Base-by-base conservation (phyloP, 106 monocot genomes). In the Platanthera zijinensis region DNA sequence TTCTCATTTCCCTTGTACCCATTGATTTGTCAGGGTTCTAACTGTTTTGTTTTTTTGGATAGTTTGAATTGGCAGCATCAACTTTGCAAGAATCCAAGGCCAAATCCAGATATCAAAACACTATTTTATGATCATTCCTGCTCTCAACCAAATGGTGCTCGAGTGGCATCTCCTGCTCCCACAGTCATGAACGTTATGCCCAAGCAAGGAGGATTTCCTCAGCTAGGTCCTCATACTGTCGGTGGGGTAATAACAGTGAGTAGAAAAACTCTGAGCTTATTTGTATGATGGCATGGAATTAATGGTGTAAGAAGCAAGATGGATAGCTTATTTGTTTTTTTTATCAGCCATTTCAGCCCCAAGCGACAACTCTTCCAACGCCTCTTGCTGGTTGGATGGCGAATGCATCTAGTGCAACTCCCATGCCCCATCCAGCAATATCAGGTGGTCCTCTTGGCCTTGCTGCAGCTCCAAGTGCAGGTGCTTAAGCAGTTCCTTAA, bases 51-150 rank as follows among this genome's bases (percentile, higher is more conserved):
- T 47, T 68, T 53, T 47, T 68, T 61, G 57, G 22, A 62, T 82
- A 89, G 89, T 72, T 84, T 89, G 79, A 89, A 86, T 82, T 89
- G 86, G 89, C 89, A 89, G 72, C 89, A 89, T 75, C 84, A 86
- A 47, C 79, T 84, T 15, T 89, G 89, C 73, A 89, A 89, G 72
- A 84, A 89, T 70, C 89, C 86, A n/a, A 79, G 82, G 63, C 80
- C 81, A 51, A 84, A 84, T 63, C 89, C 89, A 7, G 84, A 89
- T 62, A 86, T 89, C 52, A 86, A 86, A 66, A 89, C 89, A 25
- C 84, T 89, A 17, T 89, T 89, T 57, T 84, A 80, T 64, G 89
- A 89, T 56, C 89, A 89, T 78, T 86, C 82, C 21, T 89, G 89
- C 77, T 86, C 86, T 50, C 89, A 86, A 78, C 86, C 81, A 52